These are phyloP conservation scores for Ziziphus jujuba DNA, from an alignment of 306 rosid species.

Conservation along the genomic window DNA sequence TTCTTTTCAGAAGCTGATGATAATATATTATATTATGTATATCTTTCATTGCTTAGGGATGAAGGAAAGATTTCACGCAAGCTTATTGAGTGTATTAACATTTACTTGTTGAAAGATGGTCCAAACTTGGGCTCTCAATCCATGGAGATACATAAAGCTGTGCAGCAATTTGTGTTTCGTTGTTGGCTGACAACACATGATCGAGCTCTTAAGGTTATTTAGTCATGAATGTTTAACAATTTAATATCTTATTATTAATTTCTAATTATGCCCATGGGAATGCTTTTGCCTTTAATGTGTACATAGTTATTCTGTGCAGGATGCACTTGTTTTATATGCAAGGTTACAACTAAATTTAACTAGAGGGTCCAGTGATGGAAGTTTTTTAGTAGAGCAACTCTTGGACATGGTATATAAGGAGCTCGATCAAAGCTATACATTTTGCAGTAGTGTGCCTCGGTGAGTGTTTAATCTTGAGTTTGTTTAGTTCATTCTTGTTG, in stretches of 20 bases:
- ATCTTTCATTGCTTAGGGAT: constrained; percentile 54
- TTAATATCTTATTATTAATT: constrained; percentile 14
- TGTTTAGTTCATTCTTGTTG: constrained; percentile 12
- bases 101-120: constrained; percentile 83
- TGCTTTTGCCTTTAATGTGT: background rate
- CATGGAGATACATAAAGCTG: constrained; percentile 70
- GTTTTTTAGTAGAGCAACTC: constrained; percentile 69
- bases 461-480: constrained; percentile 33
- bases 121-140: constrained; percentile 69
- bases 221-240: constrained; percentile 22
- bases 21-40: constrained; percentile 19
- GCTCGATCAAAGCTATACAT: constrained; percentile 73
- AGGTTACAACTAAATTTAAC: constrained; percentile 70
- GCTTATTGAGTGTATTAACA: constrained; percentile 83
- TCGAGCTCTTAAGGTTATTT: constrained; percentile 76
- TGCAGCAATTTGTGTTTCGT: constrained; percentile 75
- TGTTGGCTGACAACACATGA: constrained; percentile 88
- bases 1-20: background rate
- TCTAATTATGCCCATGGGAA: background rate
- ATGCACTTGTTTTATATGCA: constrained; percentile 70
- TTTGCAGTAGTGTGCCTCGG: constrained; percentile 55
- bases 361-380: constrained; percentile 62
- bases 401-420: constrained; percentile 84
- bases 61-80: constrained; percentile 87
- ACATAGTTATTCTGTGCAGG: constrained; percentile 48